Evolutionary conservation across 2,329 filamentous ascomycete genomes (phyloP), one percentile per base, ranked within the genome.

Genomic region (Xenosphaeropsis pyriputrescens): DNA sequence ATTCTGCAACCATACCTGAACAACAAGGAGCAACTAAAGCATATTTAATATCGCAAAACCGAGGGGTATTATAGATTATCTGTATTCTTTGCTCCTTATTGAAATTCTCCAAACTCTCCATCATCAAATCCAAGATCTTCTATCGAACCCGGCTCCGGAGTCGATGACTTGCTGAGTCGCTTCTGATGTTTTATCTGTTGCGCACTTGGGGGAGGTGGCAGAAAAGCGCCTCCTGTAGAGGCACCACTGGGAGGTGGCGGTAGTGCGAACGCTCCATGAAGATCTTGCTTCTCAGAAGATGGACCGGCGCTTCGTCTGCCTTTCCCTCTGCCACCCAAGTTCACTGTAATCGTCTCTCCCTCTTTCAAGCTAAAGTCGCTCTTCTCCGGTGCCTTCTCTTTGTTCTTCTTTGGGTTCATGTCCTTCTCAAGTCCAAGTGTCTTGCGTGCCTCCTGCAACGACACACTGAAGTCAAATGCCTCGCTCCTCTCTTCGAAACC

Each of bases 401-500:
- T 59, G 13, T 51, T 49, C 11, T 53, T 55, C 22, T 26, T 26
- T 26, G 22, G 22, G 12, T 26, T 26, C 22, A 9, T 6, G 4
- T 54, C 53, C 0, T 50, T 46, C 32, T 58, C 59, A 47, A 58
- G 56, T 40, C 42, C 45, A 6, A 88, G 57, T 2, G 75, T 72
- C 57, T 81, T 79, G 49, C 80, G 66, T 15, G 78, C 79, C 56
- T 91, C 85, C 57, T 88, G 81, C 54, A 93, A 61, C 13, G 79
- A 73, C 37, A 93, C 80, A 43, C 75, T 73, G 51, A 93, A 86
- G 54, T 94, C 85, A 49, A 93, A 89, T 1, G 86, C 84, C 49
- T 89, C 83, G 51, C 74, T 77, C 36, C 86, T 67, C 57, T 93
- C 85, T 63, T 93, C 85, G 53, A 93, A 93, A 8, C 85, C 86